Evolutionary conservation across 164 flowering plant species (phyloP).

Genomic region (Amborella trichopoda): DNA sequence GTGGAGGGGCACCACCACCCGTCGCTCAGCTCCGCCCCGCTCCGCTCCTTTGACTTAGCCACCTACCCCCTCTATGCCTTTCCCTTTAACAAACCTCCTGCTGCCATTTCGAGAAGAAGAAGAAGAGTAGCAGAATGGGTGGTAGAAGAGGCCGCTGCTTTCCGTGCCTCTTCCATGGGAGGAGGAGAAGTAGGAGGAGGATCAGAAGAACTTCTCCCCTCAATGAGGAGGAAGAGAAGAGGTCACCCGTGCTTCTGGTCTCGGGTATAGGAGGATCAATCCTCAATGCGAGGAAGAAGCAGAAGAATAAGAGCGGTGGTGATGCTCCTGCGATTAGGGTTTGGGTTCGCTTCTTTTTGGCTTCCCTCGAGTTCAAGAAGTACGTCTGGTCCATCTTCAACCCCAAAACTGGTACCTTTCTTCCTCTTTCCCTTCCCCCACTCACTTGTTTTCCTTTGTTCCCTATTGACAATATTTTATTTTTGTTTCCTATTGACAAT

Average conservation of each 20-base stretch:
- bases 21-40: too few species aligned
- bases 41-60: too few species aligned
- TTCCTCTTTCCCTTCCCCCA: not conserved
- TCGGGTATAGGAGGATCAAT: constrained; percentile 90
- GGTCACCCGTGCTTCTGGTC: constrained; percentile 71
- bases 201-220: too few species aligned
- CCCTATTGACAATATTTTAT: not conserved
- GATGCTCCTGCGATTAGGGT: constrained; percentile 58
- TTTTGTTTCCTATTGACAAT: not conserved
- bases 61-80: too few species aligned
- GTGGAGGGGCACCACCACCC: too few species aligned
- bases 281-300: constrained; percentile 54
- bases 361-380: constrained; percentile 69
- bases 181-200: too few species aligned
- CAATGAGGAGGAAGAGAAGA: too few species aligned
- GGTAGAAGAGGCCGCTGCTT: too few species aligned
- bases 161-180: too few species aligned
- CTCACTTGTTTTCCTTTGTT: not conserved
- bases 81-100: too few species aligned
- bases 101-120: too few species aligned
- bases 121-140: too few species aligned
- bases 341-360: constrained; percentile 77
- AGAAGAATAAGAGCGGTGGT: constrained; percentile 17
- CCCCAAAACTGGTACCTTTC: constrained; percentile 52
- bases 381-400: constrained; percentile 65